phyloP scores from a whole-genome alignment of 495 filamentous ascomycete species.

The Xylaria nigripes region DNA sequence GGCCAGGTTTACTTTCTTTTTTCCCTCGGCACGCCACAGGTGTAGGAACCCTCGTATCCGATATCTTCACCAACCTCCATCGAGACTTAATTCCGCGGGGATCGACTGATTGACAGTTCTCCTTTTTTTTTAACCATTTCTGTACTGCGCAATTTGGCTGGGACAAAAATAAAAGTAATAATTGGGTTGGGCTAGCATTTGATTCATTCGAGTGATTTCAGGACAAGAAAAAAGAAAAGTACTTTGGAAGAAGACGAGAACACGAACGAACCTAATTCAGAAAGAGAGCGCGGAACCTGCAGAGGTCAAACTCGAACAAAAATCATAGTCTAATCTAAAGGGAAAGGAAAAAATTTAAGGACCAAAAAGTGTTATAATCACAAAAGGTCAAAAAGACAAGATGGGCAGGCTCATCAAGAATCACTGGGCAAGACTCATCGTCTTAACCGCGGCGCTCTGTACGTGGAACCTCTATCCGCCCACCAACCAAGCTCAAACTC shows the following conservation, averaged over 20 bases:
- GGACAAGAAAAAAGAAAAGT: constrained; percentile 10
- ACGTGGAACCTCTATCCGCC: constrained; percentile 30
- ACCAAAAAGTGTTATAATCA: background rate
- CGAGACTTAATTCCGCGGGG: constrained; percentile 7
- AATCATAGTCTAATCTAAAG: background rate
- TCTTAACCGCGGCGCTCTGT: constrained; percentile 79
- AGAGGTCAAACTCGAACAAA: background rate
- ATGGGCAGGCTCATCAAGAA: constrained; percentile 99
- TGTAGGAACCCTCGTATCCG: constrained; percentile 40
- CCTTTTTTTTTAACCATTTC: background rate
- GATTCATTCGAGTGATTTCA: constrained; percentile 11
- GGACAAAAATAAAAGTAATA: background rate
- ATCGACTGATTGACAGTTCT: background rate
- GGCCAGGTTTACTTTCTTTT: constrained; percentile 16
- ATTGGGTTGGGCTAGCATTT: background rate
- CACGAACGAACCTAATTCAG: constrained; percentile 14
- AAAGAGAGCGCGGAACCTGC: constrained; percentile 18
- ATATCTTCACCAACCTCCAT: constrained; percentile 9
- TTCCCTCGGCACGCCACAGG: constrained; percentile 30
- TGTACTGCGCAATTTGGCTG: background rate
- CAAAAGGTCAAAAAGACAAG: constrained; percentile 17
- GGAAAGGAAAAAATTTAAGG: constrained; percentile 11
- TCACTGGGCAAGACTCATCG: constrained; percentile 91
- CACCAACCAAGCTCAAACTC: background rate
- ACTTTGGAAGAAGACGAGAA: too few relatives aligned